Percentiles rank a stretch among this genome's conserved stretches.
These are phyloP conservation scores for Quercus rubra DNA, from an alignment of 306 rosid species.

Conservation along the genomic window DNA sequence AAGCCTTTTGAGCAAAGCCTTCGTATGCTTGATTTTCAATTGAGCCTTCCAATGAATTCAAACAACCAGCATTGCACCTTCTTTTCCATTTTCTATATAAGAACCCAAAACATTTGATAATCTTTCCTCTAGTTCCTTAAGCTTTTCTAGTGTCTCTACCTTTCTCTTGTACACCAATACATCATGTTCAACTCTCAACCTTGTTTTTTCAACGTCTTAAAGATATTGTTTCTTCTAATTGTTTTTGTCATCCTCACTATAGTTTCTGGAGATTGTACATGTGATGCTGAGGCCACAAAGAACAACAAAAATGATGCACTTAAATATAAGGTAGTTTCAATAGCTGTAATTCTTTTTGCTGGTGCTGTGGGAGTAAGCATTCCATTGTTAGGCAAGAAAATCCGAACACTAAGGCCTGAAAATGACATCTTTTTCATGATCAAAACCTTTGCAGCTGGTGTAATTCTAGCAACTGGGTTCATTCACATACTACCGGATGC, in stretches of 20 bases:
- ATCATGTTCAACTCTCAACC: background rate
- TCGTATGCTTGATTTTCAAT: background rate
- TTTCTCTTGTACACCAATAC: background rate
- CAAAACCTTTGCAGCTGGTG: constrained; percentile 74
- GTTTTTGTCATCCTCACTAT: constrained; percentile 27
- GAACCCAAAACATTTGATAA: background rate
- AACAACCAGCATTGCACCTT: background rate
- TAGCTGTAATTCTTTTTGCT: constrained; percentile 55
- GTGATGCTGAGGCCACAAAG: constrained; percentile 14
- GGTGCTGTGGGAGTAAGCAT: constrained; percentile 67
- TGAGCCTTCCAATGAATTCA: background rate
- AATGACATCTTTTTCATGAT: constrained; percentile 52
- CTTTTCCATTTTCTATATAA: constrained; percentile 15
- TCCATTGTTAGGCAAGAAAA: constrained; percentile 52
- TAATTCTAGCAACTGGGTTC: constrained; percentile 64
- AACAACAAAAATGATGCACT: constrained; percentile 25
- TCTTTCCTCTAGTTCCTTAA: background rate
- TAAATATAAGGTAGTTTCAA: constrained; percentile 53
- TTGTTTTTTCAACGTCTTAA: constrained; percentile 21
- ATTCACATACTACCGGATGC: constrained; percentile 74
- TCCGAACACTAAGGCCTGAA: constrained; percentile 46
- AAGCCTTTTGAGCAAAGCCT: background rate
- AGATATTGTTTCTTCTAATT: constrained; percentile 2
- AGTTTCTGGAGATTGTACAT: constrained; percentile 30
- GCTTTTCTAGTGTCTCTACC: background rate